Base-by-base conservation (phyloP, 2,329 filamentous ascomycete species). In the Colletotrichum brevisporum region DNA sequence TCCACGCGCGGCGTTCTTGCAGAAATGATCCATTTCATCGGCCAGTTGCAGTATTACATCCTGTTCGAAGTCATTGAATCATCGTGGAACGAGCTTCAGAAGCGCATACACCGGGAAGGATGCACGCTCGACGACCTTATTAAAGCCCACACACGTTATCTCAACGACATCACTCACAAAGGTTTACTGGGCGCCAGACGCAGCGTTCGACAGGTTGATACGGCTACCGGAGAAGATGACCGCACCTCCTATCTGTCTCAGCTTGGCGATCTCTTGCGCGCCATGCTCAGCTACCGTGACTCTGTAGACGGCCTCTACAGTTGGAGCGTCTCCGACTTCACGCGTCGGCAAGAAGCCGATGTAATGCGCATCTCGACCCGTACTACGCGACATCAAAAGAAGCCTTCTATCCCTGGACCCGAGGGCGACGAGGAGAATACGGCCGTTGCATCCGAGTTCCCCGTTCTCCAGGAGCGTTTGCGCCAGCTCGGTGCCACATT, bases 21-120 rank as follows among this genome's bases (percentile, higher is more conserved):
- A 13, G 97, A 99, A 80, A 99, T 99, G 96, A 94, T 98, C 16
- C 97, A 99, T 79, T 98, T 99, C 77, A 91, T 98, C 76, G 94
- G 94, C 72, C 96, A 99, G 81, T 87, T 99, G 15, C 96, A 99
- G 80, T 98, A 98, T 83, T 99, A 99, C 79, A 98, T 99, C 74
- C 86, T 99, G 10, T 99, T 98, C 76, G 96, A 99, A 80, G 96
- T 99, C 74, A 98, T 99, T 74, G 96, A 99, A 80, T 92, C 93
- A 43, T 96, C 94, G 56, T 99, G 96, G 97, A 93, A 93, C 71
- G 92, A 95, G 76, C 87, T 99, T 2, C 93, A 98, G 79, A 88
- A 89, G 31, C 92, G 92, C 39, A 91, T 98, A 71, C 90, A 88
- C 63, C 94, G 93, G 77, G 94, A 95, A 15, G 93, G 93, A 73